Percentiles rank a stretch among this genome's conserved stretches.
Evolutionary conservation across 108 stramenopile genomes (phyloP).

Genomic region (Skeletonema tropicum): DNA sequence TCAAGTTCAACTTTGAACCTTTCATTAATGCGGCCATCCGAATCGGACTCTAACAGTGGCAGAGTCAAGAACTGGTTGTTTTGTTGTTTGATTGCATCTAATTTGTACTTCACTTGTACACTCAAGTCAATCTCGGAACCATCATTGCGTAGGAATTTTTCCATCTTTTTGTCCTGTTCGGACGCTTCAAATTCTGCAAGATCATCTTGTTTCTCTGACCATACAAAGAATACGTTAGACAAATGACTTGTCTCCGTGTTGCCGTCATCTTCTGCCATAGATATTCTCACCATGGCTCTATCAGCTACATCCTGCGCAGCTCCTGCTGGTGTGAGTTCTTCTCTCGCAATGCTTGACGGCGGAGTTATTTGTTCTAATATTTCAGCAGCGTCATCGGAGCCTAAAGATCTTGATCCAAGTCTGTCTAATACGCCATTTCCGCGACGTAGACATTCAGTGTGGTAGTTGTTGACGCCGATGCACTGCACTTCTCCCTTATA

Average conservation of each 20-base stretch:
- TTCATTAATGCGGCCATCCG: conserved; percentile 18
- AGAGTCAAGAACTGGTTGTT: background rate
- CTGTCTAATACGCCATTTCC: background rate
- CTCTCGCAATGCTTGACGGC: background rate
- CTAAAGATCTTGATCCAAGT: background rate
- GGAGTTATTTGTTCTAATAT: background rate
- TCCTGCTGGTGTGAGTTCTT: conserved; percentile 14
- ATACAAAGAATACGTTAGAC: conserved; percentile 16
- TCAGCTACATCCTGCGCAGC: conserved; percentile 11
- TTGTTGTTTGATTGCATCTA: conserved; percentile 3
- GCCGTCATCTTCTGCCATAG: conserved; percentile 4
- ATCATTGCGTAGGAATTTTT: conserved; percentile 18
- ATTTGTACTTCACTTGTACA: conserved; percentile 15
- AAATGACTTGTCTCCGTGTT: background rate
- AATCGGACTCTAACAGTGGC: conserved; percentile 1
- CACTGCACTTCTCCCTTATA: conserved; percentile 32
- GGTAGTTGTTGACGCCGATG: conserved; percentile 18
- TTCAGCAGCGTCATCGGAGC: background rate
- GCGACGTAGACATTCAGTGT: conserved; percentile 18
- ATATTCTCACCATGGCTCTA: conserved; percentile 12
- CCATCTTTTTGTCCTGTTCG: conserved; percentile 11
- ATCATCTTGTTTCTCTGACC: conserved; percentile 13
- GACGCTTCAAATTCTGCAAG: conserved; percentile 2
- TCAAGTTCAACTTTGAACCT: conserved; percentile 19
- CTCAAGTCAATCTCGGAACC: conserved; percentile 13